Conservation (phyloP, 2,329 filamentous ascomycete species). For the Lachnellula suecica region DNA sequence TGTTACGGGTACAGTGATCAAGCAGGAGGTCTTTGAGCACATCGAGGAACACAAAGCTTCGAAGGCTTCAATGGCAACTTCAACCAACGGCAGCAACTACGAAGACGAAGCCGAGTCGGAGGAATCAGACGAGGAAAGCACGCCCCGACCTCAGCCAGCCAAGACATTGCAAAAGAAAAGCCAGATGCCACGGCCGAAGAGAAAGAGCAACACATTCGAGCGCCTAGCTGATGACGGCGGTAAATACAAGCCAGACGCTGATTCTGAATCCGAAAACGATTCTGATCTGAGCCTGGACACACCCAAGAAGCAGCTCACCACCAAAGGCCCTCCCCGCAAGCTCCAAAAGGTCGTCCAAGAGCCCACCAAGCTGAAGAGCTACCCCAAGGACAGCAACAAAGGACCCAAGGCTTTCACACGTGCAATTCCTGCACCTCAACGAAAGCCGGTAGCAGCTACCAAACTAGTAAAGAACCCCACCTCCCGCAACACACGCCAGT, state of each 20-base stretch:
- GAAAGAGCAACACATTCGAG: constrained; percentile 21
- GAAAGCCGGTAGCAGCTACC: not conserved
- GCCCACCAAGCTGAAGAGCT: not conserved
- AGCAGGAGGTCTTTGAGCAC: not conserved
- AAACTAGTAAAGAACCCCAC: constrained; percentile 5
- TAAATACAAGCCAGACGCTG: constrained; percentile 16
- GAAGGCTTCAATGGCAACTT: not conserved
- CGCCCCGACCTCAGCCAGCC: constrained; percentile 3
- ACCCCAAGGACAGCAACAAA: not conserved
- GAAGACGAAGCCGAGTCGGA: not conserved
- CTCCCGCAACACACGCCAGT: constrained; percentile 12
- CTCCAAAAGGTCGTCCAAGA: constrained; percentile 16
- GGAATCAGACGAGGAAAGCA: constrained; percentile 3
- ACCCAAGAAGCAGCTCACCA: constrained; percentile 12
- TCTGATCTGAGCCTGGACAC: constrained; percentile 16
- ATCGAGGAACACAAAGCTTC: not conserved
- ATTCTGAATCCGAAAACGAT: constrained; percentile 17
- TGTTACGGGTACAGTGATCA: not conserved
- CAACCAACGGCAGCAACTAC: not conserved
- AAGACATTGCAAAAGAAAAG: constrained; percentile 13
- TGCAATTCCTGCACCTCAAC: not conserved
- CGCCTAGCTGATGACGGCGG: constrained; percentile 20
- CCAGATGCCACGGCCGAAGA: constrained; percentile 10
- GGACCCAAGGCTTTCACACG: not conserved
- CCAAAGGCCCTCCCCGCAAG: constrained; percentile 13